Conservation (phyloP, 208 protist species). For the Crithidia bombi region DNA sequence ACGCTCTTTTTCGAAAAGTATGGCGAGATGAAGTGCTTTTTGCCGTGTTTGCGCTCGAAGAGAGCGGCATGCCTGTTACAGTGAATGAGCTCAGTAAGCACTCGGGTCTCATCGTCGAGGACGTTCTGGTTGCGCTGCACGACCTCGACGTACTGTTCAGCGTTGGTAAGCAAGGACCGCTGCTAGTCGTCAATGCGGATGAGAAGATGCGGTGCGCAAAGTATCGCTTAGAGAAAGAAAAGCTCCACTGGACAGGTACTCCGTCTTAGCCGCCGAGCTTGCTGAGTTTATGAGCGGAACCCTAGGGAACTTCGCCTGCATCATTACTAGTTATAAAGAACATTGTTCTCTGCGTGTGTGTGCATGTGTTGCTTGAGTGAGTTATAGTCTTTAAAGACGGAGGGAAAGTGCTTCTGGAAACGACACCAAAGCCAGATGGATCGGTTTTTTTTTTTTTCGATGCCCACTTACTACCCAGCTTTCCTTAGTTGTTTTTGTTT, state of each 20-base stretch:
- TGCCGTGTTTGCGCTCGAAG: constrained; percentile 51
- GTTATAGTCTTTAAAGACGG: too few species aligned
- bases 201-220: constrained; percentile 6
- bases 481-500: too few species aligned
- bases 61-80: constrained; percentile 43
- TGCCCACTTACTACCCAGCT: too few species aligned
- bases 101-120: constrained; percentile 69
- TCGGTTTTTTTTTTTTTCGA: too few species aligned
- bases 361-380: too few species aligned
- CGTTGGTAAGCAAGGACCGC: constrained; percentile 48
- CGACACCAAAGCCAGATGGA: too few species aligned
- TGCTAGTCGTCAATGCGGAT: constrained; percentile 36
- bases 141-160: constrained; percentile 59
- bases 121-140: constrained; percentile 63
- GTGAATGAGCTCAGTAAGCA: constrained; percentile 56
- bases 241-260: constrained; percentile 39
- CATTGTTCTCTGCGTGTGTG: too few species aligned
- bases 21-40: constrained; percentile 66
- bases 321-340: too few species aligned
- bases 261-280: neutral
- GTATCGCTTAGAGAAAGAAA: constrained; percentile 26
- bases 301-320: neutral
- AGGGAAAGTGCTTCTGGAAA: too few species aligned
- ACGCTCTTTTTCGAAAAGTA: constrained; percentile 64
- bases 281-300: neutral